Base-by-base conservation (phyloP, 2,329 filamentous ascomycete species). In the Graphilbum sp. region DNA sequence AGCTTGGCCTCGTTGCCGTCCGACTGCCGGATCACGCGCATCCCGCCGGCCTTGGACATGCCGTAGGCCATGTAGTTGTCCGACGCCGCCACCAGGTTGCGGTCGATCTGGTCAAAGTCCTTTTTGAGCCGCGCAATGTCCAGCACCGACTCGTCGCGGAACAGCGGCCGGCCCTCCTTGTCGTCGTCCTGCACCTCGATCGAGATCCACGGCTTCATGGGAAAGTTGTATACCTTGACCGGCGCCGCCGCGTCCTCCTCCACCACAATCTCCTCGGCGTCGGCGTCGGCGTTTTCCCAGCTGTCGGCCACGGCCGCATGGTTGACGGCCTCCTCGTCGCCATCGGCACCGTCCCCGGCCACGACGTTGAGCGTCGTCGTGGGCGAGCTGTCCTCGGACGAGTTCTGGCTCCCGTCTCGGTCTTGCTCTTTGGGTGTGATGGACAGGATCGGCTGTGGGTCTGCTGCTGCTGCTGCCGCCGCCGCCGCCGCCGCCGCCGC, bases 91-190 rank as follows among this genome's bases (percentile, higher is more conserved):
- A 88, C 88, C 24, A 98, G 69, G 45, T 87, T 92, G 46, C 92
- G 82, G 54, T 98, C 90, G 44, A 95, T 79, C 60, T 96, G 90
- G 52, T 98, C 90, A 50, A 96, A 96, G 5, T 94, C 86, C 62
- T 96, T 96, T 68, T 94, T 94, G 46, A 96, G 68, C 41, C 86
- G 75, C 37, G 90, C 88, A 53, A 98, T 90, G 49, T 94, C 85
- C 66, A 94, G 82, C 49, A 94, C 77, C 32, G 79, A 72, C 47
- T 88, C 80, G 41, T 84, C 75, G 29, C 79, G 77, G 55, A 96
- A 78, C 36, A 67, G 60, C 4, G 78, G 67, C 15, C 72, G 69
- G 20, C 66, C 56, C 41, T 74, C 64, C 13, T 69, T 58, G 27
- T n/a, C 59, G 43, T 66, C 58, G 46, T 71, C 62, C 54, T 74